A percentile compares a stretch with the other conserved stretches of the same genome.
These are phyloP conservation scores for Dillenia turbinata DNA, from an alignment of 164 flowering plant species.

Conservation along the genomic window DNA sequence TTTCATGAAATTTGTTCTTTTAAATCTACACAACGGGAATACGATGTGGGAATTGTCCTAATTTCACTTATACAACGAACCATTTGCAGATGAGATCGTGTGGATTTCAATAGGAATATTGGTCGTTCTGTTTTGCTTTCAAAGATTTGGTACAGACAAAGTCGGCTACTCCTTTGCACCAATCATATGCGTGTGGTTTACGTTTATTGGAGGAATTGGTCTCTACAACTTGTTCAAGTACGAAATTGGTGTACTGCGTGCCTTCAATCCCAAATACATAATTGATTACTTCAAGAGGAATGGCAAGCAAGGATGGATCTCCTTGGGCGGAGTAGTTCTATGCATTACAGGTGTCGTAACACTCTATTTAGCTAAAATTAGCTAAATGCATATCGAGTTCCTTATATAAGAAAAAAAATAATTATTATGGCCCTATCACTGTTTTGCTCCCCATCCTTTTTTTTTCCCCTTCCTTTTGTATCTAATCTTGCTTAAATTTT, in stretches of 20 bases:
- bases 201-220: constrained; percentile 54
- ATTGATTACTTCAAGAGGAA: constrained; percentile 56
- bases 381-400: too few species aligned
- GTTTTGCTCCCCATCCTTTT: not conserved
- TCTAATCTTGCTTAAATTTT: not conserved
- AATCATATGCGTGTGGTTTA: constrained; percentile 58
- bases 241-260: constrained; percentile 41
- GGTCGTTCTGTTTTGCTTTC: constrained; percentile 50
- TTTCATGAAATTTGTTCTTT: too few species aligned
- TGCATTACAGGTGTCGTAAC: constrained; percentile 51
- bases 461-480: not conserved
- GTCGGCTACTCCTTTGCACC: constrained; percentile 77
- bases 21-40: not conserved
- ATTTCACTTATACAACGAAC: not conserved
- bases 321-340: constrained; percentile 82
- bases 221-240: constrained; percentile 63
- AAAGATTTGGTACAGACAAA: constrained; percentile 79
- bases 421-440: not conserved
- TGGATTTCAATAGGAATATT: constrained; percentile 60
- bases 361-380: too few species aligned
- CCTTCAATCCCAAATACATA: constrained; percentile 62
- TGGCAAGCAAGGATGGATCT: constrained; percentile 63
- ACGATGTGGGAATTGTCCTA: not conserved
- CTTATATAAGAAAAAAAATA: too few species aligned
- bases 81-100: constrained; percentile 45